These are phyloP conservation scores for Dionaea muscipula DNA, from an alignment of 179 eudicot genomes.

Conservation along the genomic window DNA sequence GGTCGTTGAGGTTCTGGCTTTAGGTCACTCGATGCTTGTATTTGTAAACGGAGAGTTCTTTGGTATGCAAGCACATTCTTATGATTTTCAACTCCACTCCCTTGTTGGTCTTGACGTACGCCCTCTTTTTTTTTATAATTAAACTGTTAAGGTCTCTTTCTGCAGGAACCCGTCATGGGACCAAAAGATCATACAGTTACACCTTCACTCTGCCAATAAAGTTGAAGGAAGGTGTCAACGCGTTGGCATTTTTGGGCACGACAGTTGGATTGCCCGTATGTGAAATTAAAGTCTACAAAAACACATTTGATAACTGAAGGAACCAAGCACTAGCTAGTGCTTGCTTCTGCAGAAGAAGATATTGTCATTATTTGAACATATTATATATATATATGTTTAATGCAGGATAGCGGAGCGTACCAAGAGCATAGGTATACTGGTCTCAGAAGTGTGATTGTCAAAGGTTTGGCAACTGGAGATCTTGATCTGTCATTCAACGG, in stretches of 20 bases:
- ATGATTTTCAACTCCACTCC: not conserved
- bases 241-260: conserved; percentile 42
- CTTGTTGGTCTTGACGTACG: too few relatives aligned
- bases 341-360: too few relatives aligned
- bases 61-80: conserved; percentile 32
- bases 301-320: too few relatives aligned
- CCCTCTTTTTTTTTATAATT: not conserved
- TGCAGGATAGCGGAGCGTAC: conserved; percentile 77
- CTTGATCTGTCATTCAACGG: conserved; percentile 55
- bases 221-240: conserved; percentile 55
- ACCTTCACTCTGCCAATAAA: conserved; percentile 32
- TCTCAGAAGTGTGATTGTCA: conserved; percentile 35
- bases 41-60: conserved; percentile 64
- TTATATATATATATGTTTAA: too few relatives aligned
- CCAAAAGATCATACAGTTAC: conserved; percentile 46
- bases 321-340: too few relatives aligned
- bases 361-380: too few relatives aligned
- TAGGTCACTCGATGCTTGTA: conserved; percentile 63
- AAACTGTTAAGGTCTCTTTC: not conserved
- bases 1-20: conserved; percentile 51
- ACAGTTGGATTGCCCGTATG: conserved; percentile 78
- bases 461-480: conserved; percentile 69
- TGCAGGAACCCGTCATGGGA: conserved; percentile 68
- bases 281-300: too few relatives aligned
- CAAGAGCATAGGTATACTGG: conserved; percentile 84